Conservation (phyloP, 2,329 filamentous ascomycete genomes). For the Fusarium multiceps region DNA sequence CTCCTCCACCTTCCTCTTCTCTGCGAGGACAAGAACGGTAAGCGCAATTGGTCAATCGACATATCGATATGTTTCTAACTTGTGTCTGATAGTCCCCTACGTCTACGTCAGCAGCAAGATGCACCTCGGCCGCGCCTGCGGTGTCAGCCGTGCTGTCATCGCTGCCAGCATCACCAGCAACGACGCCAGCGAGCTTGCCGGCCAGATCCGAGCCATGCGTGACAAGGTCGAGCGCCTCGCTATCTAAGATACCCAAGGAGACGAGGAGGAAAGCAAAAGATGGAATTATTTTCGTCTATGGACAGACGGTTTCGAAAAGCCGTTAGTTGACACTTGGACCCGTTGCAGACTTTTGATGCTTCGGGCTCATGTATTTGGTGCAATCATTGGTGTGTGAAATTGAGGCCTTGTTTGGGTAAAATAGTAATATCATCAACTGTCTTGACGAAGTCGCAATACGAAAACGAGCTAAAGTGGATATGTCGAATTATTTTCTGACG, state of each 20-base stretch:
- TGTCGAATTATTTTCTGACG: conserved; percentile 19
- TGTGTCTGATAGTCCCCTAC: conserved; percentile 57
- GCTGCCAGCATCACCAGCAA: conserved; percentile 90
- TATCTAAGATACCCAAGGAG: conserved; percentile 70
- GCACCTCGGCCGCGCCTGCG: conserved; percentile 87
- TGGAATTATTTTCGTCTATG: conserved; percentile 26
- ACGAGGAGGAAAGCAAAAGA: conserved; percentile 34
- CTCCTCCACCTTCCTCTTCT: conserved; percentile 90
- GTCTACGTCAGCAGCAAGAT: conserved; percentile 82
- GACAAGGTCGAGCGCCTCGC: conserved; percentile 96
- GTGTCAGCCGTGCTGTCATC: conserved; percentile 89
- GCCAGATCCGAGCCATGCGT: conserved; percentile 88
- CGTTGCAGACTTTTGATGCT: conserved; percentile 25
- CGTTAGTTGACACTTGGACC: conserved; percentile 23
- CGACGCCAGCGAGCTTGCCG: conserved; percentile 86
- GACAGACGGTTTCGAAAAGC: conserved; percentile 1
- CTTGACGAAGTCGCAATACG: conserved; percentile 32
- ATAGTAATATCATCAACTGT: conserved; percentile 42
- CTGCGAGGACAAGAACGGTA: conserved; percentile 78
- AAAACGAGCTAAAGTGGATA: conserved; percentile 40
- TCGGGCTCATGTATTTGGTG: conserved; percentile 4
- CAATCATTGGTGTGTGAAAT: conserved; percentile 37
- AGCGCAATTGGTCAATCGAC: conserved; percentile 8
- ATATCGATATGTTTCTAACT: conserved; percentile 23
- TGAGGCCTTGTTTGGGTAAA: conserved; percentile 19